These are phyloP conservation scores for Debaryomycetaceae sp. DNA, from an alignment of 1,139 yeast genomes.

Conservation along the genomic window DNA sequence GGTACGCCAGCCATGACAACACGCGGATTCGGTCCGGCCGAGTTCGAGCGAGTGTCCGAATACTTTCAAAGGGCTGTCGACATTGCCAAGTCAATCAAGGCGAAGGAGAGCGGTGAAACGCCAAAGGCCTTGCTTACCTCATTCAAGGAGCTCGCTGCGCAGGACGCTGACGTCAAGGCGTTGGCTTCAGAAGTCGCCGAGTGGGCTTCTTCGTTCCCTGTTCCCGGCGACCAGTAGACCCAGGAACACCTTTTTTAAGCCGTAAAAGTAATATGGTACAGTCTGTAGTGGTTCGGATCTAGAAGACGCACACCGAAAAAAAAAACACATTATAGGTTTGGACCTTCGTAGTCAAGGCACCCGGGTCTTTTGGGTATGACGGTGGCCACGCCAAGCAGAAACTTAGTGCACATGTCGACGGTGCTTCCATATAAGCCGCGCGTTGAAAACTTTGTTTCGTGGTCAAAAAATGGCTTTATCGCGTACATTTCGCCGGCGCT, in stretches of 20 bases:
- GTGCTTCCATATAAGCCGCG: background rate
- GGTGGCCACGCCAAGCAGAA: background rate
- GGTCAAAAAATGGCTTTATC: conserved; percentile 69
- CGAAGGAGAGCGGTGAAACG: conserved; percentile 46
- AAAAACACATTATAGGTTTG: no score
- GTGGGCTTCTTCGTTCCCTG: conserved; percentile 65
- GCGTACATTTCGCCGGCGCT: conserved; percentile 38
- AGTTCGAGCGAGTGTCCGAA: conserved; percentile 67
- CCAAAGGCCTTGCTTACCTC: conserved; percentile 54
- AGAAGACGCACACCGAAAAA: no score
- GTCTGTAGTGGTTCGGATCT: no score
- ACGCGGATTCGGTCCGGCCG: conserved; percentile 75
- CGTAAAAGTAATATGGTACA: no score
- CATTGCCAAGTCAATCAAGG: conserved; percentile 47
- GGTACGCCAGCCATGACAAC: conserved; percentile 99
- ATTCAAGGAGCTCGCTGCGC: conserved; percentile 56
- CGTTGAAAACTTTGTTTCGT: conserved; percentile 29
- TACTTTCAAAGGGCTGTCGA: conserved; percentile 74
- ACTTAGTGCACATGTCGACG: background rate
- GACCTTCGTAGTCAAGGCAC: no score
- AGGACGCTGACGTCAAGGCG: conserved; percentile 44
- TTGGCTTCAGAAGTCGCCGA: conserved; percentile 50
- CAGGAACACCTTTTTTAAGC: background rate
- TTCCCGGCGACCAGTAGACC: conserved; percentile 56
- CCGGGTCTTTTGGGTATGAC: no score